Evolutionary conservation across 1,284 basidiomycete species (phyloP).

Genomic region (Ceratobasidium sp.): DNA sequence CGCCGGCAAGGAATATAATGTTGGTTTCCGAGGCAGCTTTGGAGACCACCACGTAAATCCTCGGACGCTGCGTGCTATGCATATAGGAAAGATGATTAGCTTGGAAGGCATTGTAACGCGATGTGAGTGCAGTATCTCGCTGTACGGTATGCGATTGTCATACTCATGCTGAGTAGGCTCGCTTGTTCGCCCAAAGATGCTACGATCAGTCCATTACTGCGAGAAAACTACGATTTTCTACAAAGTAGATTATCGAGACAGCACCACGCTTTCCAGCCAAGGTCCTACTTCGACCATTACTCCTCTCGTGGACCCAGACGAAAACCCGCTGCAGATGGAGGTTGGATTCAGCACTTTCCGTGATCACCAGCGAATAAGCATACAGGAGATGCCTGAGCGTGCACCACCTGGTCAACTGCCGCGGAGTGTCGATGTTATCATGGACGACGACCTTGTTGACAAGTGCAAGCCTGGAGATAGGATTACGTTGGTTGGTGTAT

Average conservation of each 20-base stretch:
- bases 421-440: conserved; percentile 92
- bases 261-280: conserved; percentile 83
- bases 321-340: conserved; percentile 87
- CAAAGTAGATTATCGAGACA: conserved; percentile 91
- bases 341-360: conserved; percentile 92
- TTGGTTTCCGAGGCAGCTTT: conserved; percentile 98
- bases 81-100: conserved; percentile 96
- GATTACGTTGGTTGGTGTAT: conserved; percentile 95
- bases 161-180: conserved; percentile 58
- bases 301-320: conserved; percentile 91
- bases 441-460: conserved; percentile 97
- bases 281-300: conserved; percentile 92
- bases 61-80: conserved; percentile 84
- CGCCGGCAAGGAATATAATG: conserved; percentile 77
- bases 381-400: conserved; percentile 99
- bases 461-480: conserved; percentile 98
- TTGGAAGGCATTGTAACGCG: conserved; percentile 98
- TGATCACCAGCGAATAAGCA: conserved; percentile 96
- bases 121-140: conserved; percentile 57
- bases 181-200: conserved; percentile 97
- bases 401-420: conserved; percentile 97
- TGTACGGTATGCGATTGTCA: conserved; percentile 5
- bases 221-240: conserved; percentile 86
- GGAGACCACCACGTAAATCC: conserved; percentile 99
- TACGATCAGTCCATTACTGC: conserved; percentile 96